Percentiles rank a stretch among this genome's conserved stretches.
These are phyloP conservation scores for Ophiobolus disseminans DNA, from an alignment of 2,329 filamentous ascomycete species.

Conservation along the genomic window DNA sequence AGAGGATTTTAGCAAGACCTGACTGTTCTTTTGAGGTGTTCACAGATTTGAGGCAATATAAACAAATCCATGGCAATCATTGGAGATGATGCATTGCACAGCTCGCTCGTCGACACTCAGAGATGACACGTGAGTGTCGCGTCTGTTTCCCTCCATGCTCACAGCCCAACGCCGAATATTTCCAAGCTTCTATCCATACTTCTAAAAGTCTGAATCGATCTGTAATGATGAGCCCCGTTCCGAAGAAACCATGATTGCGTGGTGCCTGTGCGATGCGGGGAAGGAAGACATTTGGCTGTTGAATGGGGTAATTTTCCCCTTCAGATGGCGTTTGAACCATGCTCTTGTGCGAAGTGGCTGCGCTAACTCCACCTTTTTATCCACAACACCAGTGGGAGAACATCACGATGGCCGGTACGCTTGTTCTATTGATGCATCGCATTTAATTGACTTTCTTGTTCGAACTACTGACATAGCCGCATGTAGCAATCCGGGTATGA, in stretches of 20 bases:
- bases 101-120: not conserved
- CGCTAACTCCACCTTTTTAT: conserved; percentile 21
- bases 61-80: not conserved
- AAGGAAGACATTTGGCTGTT: not conserved
- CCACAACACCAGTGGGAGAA: conserved; percentile 18
- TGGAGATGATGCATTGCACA: not conserved
- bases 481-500: not conserved
- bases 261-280: conserved; percentile 2
- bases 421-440: not conserved
- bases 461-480: not conserved
- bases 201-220: not conserved
- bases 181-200: not conserved
- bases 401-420: conserved; percentile 13
- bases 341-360: conserved; percentile 13
- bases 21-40: not conserved
- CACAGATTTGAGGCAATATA: not conserved
- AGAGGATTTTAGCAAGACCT: conserved; percentile 4
- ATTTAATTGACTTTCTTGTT: not conserved
- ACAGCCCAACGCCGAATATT: not conserved
- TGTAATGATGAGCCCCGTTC: not conserved
- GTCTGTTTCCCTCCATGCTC: not conserved
- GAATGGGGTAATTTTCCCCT: conserved; percentile 33
- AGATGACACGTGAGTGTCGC: not conserved
- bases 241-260: not conserved
- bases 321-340: conserved; percentile 6